Percentiles rank a stretch among this genome's conserved stretches.
Conservation (phyloP, 805 yeast species). For the Nakazawaea ishiwadae region DNA sequence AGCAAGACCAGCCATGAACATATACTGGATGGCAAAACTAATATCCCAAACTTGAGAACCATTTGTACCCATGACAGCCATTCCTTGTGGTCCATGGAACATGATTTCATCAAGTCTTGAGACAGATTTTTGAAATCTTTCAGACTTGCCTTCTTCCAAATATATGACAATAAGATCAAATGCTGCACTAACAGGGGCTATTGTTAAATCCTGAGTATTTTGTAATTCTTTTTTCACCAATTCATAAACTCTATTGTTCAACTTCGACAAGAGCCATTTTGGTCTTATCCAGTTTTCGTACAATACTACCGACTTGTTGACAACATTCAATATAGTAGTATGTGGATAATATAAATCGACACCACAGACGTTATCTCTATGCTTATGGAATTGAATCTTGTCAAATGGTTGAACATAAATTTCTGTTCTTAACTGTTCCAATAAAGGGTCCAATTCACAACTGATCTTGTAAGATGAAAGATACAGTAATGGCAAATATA, state of each 20-base stretch:
- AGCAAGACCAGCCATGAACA: slow-evolving; percentile 74
- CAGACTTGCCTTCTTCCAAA: slow-evolving; percentile 66
- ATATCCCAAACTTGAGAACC: slow-evolving; percentile 98
- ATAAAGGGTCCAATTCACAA: slow-evolving; percentile 59
- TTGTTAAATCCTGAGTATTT: slow-evolving; percentile 78
- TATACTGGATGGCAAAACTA: slow-evolving; percentile 84
- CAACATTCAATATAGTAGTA: slow-evolving; percentile 55
- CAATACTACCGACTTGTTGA: slow-evolving; percentile 52
- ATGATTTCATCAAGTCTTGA: slow-evolving; percentile 68
- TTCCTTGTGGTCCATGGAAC: slow-evolving; percentile 85
- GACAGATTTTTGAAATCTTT: slow-evolving; percentile 48
- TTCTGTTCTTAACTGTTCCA: slow-evolving; percentile 67
- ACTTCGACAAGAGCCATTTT: slow-evolving; percentile 52
- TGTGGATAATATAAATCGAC: slow-evolving; percentile 95
- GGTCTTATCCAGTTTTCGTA: slow-evolving; percentile 81
- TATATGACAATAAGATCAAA: slow-evolving; percentile 72
- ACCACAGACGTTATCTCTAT: slow-evolving; percentile 84
- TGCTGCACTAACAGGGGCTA: slow-evolving; percentile 93
- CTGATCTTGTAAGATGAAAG: slow-evolving; percentile 51
- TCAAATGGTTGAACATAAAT: slow-evolving; percentile 68
- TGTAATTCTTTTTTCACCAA: slow-evolving; percentile 66
- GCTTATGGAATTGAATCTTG: slow-evolving; percentile 57
- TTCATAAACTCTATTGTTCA: slow-evolving; percentile 52
- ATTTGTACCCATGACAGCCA: slow-evolving; percentile 94
- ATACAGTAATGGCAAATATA: slow-evolving; percentile 84